Evolutionary conservation across 2,329 filamentous ascomycete genomes (phyloP).

Genomic region (Arthrobotrys sinensis): DNA sequence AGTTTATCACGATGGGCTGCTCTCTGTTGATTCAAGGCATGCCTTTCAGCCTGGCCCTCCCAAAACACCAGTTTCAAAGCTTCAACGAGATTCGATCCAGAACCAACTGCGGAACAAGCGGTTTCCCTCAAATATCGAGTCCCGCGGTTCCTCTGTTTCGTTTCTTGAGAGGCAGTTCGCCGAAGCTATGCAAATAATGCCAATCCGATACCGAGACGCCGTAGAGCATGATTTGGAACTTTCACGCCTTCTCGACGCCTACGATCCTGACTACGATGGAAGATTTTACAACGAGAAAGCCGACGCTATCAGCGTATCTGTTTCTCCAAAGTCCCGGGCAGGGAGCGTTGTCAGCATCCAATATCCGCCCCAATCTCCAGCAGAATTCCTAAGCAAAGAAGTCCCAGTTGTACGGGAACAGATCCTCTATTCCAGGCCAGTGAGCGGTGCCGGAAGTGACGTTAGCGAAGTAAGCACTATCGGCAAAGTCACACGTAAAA

Average conservation of each 20-base stretch:
- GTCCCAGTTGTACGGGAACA: conserved; percentile 29
- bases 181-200: conserved; percentile 60
- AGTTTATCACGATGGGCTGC: conserved; percentile 54
- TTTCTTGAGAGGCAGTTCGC: conserved; percentile 56
- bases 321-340: conserved; percentile 53
- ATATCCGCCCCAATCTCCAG: conserved; percentile 34
- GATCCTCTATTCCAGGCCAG: conserved; percentile 26
- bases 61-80: conserved; percentile 32
- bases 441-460: conserved; percentile 51
- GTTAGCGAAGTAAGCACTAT: conserved; percentile 59
- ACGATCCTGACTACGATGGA: conserved; percentile 59
- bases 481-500: conserved; percentile 56
- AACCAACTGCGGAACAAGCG: conserved; percentile 48
- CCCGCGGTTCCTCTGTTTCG: conserved; percentile 40
- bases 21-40: conserved; percentile 58
- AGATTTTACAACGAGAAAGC: conserved; percentile 52
- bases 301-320: conserved; percentile 51
- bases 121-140: conserved; percentile 42
- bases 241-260: conserved; percentile 46
- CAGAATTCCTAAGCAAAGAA: conserved; percentile 48
- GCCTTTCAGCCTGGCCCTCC: conserved; percentile 51
- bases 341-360: conserved; percentile 54
- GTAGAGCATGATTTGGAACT: conserved; percentile 55
- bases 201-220: conserved; percentile 41
- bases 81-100: conserved; percentile 43